Evolutionary conservation across 2,329 filamentous ascomycete genomes (phyloP).

Genomic region (Penicillium sp.): DNA sequence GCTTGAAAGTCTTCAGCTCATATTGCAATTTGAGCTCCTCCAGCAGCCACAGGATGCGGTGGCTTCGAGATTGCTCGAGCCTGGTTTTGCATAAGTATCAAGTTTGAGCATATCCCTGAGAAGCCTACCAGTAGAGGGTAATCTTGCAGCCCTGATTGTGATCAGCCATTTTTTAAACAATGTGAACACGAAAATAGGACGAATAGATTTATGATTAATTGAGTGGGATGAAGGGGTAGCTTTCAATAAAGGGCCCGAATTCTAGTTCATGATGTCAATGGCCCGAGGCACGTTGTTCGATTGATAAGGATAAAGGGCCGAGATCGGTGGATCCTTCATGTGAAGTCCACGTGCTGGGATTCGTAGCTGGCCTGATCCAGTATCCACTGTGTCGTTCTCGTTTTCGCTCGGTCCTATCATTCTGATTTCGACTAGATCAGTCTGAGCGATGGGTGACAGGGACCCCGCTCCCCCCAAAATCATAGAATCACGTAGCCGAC

Average conservation of each 20-base stretch:
- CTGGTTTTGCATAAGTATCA: conserved; percentile 44
- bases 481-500: neutral
- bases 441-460: no score
- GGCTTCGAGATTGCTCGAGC: conserved; percentile 79
- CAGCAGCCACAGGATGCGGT: conserved; percentile 81
- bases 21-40: conserved; percentile 79
- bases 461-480: no score
- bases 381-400: neutral
- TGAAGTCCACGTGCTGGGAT: conserved; percentile 5
- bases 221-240: neutral
- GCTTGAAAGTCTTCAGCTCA: conserved; percentile 75
- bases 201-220: neutral
- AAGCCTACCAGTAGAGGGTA: conserved; percentile 61
- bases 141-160: conserved; percentile 49
- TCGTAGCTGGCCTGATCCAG: neutral
- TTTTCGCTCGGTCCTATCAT: neutral
- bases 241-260: no score
- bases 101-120: neutral
- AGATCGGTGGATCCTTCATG: conserved; percentile 17
- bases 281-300: conserved; percentile 10
- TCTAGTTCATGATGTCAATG: conserved; percentile 16
- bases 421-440: neutral
- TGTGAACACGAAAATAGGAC: neutral
- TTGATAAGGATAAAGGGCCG: conserved; percentile 16
- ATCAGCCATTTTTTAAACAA: conserved; percentile 11